phyloP scores from a whole-genome alignment of 2,329 filamentous ascomycete genomes.

The Pestalotiopsis fici region DNA sequence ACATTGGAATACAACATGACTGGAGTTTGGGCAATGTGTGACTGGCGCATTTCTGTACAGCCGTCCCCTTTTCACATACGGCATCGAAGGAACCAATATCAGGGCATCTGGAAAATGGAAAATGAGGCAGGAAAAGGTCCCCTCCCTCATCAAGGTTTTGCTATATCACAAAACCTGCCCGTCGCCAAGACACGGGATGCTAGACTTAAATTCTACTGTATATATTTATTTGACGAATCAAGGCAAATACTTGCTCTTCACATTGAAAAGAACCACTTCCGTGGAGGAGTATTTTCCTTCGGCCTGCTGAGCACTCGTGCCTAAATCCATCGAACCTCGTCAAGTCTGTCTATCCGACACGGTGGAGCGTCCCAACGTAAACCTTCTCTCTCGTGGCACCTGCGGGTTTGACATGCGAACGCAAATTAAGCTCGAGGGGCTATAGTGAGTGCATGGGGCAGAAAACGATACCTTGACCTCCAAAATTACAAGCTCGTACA shows the following conservation, averaged over 20 bases:
- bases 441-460: not conserved
- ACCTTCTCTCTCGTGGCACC: not conserved
- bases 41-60: not conserved
- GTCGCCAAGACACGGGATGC: not conserved
- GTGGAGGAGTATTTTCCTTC: not conserved
- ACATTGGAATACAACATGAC: not conserved
- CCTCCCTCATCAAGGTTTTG: not conserved
- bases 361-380: not conserved
- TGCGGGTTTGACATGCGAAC: not conserved
- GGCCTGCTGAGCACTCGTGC: not conserved
- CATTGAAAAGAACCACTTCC: not conserved
- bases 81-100: not conserved
- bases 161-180: not conserved
- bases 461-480: not conserved
- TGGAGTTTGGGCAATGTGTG: not conserved
- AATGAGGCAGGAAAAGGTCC: not conserved
- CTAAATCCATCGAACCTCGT: not conserved
- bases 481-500: not conserved
- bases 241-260: not conserved
- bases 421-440: not conserved
- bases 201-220: constrained; percentile 4
- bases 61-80: not conserved
- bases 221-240: not conserved
- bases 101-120: not conserved
- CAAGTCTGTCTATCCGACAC: not conserved